A percentile compares a stretch with the other conserved stretches of the same genome.
These are phyloP conservation scores for Aspergillus bombycis DNA, from an alignment of 2,329 filamentous ascomycete genomes.

Conservation along the genomic window DNA sequence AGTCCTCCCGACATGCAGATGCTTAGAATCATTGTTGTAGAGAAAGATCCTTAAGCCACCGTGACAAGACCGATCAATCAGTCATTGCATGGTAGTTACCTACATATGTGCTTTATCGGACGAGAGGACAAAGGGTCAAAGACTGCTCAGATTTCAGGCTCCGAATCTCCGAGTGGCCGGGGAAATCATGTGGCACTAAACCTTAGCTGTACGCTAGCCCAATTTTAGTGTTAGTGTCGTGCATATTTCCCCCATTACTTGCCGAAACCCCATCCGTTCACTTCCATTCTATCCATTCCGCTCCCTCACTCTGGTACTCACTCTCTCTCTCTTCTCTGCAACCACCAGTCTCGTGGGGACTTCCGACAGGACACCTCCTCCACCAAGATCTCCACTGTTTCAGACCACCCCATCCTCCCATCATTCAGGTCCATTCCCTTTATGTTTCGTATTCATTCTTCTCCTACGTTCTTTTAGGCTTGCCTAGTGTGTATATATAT, in stretches of 20 bases:
- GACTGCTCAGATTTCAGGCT: neutral
- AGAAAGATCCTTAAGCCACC: neutral
- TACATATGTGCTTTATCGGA: neutral
- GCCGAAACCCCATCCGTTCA: conserved; percentile 3
- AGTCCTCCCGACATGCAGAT: neutral
- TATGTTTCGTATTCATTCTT: neutral
- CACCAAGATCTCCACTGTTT: neutral
- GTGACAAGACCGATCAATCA: neutral
- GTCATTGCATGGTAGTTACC: no score
- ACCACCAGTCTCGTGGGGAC: neutral
- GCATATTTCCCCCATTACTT: neutral
- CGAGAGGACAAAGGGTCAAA: neutral
- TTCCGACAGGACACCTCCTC: neutral
- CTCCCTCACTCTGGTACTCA: neutral
- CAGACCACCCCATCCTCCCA: neutral
- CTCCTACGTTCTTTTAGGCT: neutral
- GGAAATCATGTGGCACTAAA: conserved; percentile 7
- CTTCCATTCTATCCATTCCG: neutral
- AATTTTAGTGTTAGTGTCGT: neutral
- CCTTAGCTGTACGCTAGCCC: neutral
- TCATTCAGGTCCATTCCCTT: neutral
- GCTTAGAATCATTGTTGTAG: no score
- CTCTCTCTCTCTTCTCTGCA: neutral
- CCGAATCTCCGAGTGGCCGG: neutral
- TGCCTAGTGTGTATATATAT: neutral